Base-by-base conservation (phyloP, 805 yeast genomes). In the Priceomyces medius region DNA sequence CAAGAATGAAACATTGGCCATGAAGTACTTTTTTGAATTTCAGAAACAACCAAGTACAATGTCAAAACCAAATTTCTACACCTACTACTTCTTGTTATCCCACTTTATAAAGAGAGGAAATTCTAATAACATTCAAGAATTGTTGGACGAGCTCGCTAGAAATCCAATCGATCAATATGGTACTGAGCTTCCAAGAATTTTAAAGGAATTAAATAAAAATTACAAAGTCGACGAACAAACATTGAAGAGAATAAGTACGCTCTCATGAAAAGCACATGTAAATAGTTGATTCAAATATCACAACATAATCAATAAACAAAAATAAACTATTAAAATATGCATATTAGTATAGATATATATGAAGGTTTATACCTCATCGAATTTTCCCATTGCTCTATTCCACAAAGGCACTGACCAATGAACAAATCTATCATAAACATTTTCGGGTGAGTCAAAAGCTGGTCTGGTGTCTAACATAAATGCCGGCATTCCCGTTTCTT, bases 381-480 rank as follows among this genome's bases (percentile, higher is more conserved):
- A 51, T 44, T 66, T 72, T 7, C 88, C 89, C 79, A 86, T 69
- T 12, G 95, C 95, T 57, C 80, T 73, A 49, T 77, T 73, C 80
- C 85, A 78, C 32, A 77, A 58, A 9, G 89, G 88, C 38, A 73
- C 70, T 37, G 81, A 66, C 83, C 90, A 87, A 52, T 76, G 83
- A 17, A 62, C 62, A 39, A 85, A 66, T 46, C 98, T 74, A 58
- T 89, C 98, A 40, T 60, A 54, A 2, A 83, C 88, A 50, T 74
- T 83, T 1, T 67, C 63, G 1, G 80, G 53, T 44, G 73, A 73
- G 62, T 93, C 99, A 47, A 89, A 68, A 0, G 96, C 99, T 0
- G 99, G 99, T 52, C 99, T 80, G 13, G 95, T 97, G 64, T 93
- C 99, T 48, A 95, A 75, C 63, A 80, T 81, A 61, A 93, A 93